Evolutionary conservation across 2,329 filamentous ascomycete genomes (phyloP).

Genomic region (Beauveria caledonica): DNA sequence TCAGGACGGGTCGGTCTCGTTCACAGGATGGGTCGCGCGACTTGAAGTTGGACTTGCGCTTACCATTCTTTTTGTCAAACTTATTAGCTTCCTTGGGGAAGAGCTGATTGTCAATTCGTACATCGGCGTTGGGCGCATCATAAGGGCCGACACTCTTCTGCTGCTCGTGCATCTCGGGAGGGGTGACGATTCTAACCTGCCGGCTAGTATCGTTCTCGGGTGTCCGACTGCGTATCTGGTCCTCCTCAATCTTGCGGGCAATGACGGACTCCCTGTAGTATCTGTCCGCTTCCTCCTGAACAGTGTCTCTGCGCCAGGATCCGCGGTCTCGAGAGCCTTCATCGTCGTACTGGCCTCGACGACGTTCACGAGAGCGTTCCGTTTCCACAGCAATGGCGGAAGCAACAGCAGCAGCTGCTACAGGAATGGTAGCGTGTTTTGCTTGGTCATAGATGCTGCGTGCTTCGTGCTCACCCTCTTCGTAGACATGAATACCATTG

Average conservation of each 20-base stretch:
- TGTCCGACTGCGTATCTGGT: conserved; percentile 44
- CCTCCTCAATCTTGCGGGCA: conserved; percentile 44
- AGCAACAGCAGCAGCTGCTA: conserved; percentile 38
- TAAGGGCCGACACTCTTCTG: conserved; percentile 39
- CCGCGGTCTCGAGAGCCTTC: conserved; percentile 26
- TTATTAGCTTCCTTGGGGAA: conserved; percentile 41
- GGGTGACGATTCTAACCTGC: conserved; percentile 43
- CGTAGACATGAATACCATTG: conserved; percentile 20
- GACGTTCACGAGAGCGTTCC: conserved; percentile 26
- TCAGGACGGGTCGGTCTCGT: conserved; percentile 49
- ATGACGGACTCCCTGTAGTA: conserved; percentile 48
- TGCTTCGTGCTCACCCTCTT: conserved; percentile 36
- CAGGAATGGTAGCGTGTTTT: conserved; percentile 39
- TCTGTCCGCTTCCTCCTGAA: conserved; percentile 50
- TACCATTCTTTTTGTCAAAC: conserved; percentile 23
- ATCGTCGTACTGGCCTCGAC: conserved; percentile 24
- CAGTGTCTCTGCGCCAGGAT: conserved; percentile 29
- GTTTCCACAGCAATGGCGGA: conserved; percentile 38
- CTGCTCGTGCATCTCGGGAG: conserved; percentile 34
- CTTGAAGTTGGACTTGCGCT: conserved; percentile 26
- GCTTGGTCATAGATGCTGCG: conserved; percentile 37
- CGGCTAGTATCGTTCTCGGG: conserved; percentile 33
- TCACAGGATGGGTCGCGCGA: conserved; percentile 46
- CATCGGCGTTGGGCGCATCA: conserved; percentile 54
- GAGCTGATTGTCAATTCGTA: conserved; percentile 51